A percentile compares a stretch with the other conserved stretches of the same genome.
phyloP scores from a whole-genome alignment of 163 green algal genomes.

The Smithsoniella earleae region DNA sequence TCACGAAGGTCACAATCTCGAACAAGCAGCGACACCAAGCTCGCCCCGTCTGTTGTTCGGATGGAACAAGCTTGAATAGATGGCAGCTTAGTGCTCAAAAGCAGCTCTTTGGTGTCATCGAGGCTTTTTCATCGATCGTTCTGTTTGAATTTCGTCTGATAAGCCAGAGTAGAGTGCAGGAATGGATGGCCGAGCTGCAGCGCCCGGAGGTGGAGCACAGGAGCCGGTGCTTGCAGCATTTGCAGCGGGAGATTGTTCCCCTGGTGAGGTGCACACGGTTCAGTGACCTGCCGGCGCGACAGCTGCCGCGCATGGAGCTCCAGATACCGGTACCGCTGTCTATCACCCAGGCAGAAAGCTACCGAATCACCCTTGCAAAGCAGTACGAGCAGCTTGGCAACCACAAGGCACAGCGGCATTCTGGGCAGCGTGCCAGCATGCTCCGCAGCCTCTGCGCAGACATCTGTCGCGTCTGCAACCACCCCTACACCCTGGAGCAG shows the following conservation, averaged over 20 bases:
- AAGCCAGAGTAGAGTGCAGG: too few species aligned
- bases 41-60: too few species aligned
- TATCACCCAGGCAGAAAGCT: conserved; percentile 43
- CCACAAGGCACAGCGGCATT: conserved; percentile 44
- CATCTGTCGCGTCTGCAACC: conserved; percentile 54
- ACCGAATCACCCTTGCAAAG: conserved; percentile 49
- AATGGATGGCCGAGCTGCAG: conserved; percentile 31
- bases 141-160: too few species aligned
- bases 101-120: too few species aligned
- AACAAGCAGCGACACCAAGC: too few species aligned
- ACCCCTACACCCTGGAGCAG: conserved; percentile 51
- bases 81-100: too few species aligned
- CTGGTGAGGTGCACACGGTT: background rate
- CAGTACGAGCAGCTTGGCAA: conserved; percentile 59
- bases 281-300: background rate
- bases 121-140: too few species aligned
- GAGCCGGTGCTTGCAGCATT: background rate
- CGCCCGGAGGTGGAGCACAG: conserved; percentile 33
- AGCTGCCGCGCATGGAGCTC: conserved; percentile 23
- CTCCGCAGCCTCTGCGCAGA: conserved; percentile 49
- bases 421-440: conserved; percentile 43
- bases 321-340: conserved; percentile 40
- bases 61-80: too few species aligned
- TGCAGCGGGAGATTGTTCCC: background rate
- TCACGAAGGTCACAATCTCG: too few species aligned